A percentile compares a stretch with the other conserved stretches of the same genome.
These are phyloP conservation scores for Eremochloa ophiuroides DNA, from an alignment of 176 grass and related monocot genomes.

Conservation along the genomic window DNA sequence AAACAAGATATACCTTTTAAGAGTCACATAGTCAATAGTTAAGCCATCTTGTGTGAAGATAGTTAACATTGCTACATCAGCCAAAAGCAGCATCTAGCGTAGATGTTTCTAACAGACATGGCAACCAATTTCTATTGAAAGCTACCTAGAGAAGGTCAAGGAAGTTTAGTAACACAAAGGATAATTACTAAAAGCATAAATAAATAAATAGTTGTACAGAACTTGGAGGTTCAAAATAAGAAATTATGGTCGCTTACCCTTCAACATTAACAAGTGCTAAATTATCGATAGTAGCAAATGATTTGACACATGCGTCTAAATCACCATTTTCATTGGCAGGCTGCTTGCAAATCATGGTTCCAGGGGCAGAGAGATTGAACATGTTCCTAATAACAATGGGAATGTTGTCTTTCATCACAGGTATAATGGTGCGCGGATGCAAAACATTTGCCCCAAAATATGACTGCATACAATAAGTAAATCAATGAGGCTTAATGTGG, in stretches of 20 bases:
- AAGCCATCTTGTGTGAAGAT: neutral
- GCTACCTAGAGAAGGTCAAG: neutral
- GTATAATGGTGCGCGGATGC: constrained; percentile 98
- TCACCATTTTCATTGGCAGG: constrained; percentile 68
- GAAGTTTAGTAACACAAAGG: neutral
- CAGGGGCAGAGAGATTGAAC: constrained; percentile 82
- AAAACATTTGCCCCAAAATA: constrained; percentile 97
- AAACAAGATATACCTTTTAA: constrained; percentile 13
- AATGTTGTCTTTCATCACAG: constrained; percentile 91
- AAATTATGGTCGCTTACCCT: constrained; percentile 53
- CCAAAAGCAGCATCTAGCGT: neutral
- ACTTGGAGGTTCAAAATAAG: neutral
- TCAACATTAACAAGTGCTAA: constrained; percentile 98
- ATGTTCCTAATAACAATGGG: constrained; percentile 96
- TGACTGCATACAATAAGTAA: constrained; percentile 62
- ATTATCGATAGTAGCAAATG: constrained; percentile 95
- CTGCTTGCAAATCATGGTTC: constrained; percentile 82
- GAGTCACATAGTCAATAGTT: constrained; percentile 6
- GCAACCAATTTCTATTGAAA: constrained; percentile 20
- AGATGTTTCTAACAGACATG: neutral
- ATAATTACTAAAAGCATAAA: constrained; percentile 5
- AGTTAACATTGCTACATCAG: neutral
- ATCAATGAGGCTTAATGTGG: neutral
- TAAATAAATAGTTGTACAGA: neutral
- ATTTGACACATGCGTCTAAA: constrained; percentile 78